These are phyloP conservation scores for Volvox africanus DNA, from an alignment of 139 green algal species.

Conservation along the genomic window DNA sequence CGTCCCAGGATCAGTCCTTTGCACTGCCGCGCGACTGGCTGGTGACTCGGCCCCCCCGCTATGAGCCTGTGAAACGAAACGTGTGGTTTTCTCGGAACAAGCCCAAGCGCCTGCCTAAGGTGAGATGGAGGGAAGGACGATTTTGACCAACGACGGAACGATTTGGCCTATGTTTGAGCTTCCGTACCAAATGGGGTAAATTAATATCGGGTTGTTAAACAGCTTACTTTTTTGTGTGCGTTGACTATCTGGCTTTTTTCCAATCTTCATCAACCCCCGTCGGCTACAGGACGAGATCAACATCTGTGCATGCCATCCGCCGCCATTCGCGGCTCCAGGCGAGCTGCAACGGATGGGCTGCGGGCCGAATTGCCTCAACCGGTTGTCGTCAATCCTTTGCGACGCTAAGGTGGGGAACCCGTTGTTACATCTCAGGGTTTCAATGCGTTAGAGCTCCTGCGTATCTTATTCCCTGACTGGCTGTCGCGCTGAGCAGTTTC, in stretches of 20 bases:
- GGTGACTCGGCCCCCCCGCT: constrained; percentile 60
- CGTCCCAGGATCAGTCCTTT: background rate
- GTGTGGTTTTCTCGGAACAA: constrained; percentile 65
- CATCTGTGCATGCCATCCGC: constrained; percentile 33
- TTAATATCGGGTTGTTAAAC: no score
- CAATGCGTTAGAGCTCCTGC: no score
- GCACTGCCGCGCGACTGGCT: constrained; percentile 44
- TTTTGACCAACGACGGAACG: no score
- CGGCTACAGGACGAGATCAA: constrained; percentile 39
- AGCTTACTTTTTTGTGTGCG: no score
- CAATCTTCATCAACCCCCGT: background rate
- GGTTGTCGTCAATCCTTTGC: constrained; percentile 81
- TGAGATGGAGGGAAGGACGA: background rate
- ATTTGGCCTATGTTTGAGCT: no score
- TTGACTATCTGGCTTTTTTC: no score
- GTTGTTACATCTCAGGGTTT: no score
- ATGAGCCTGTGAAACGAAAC: constrained; percentile 75
- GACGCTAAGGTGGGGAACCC: constrained; percentile 60
- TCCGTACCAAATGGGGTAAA: no score
- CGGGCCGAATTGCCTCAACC: constrained; percentile 75
- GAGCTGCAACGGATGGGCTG: constrained; percentile 62
- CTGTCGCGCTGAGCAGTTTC: no score
- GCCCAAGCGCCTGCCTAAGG: constrained; percentile 78
- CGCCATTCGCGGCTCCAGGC: constrained; percentile 1
- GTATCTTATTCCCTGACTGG: no score